Evolutionary conservation across 1,139 yeast species (phyloP).

Genomic region (Geotrichum carabidarum): DNA sequence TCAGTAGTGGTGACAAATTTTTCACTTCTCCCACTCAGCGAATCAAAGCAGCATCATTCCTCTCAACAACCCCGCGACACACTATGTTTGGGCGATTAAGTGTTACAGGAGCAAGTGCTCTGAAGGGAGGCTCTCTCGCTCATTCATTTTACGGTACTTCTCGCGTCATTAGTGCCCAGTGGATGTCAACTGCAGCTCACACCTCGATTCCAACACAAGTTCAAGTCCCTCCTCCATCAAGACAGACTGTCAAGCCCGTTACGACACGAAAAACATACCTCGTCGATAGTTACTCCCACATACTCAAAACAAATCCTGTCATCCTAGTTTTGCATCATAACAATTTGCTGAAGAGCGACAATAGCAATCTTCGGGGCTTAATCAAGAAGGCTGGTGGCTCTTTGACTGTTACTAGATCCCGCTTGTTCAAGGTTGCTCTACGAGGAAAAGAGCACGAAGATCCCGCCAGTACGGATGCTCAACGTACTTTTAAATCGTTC

Average conservation of each 20-base stretch:
- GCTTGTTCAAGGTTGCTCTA: slow-evolving; percentile 68
- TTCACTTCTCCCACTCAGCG: slow-evolving; percentile 6
- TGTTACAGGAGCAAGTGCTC: not conserved
- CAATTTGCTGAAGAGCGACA: slow-evolving; percentile 66
- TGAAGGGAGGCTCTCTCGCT: not conserved
- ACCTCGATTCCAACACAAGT: not conserved
- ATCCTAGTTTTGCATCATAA: slow-evolving; percentile 79
- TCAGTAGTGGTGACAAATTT: not conserved
- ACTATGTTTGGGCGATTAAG: slow-evolving; percentile 9
- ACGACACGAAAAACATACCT: slow-evolving; percentile 67
- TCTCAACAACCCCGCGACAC: not conserved
- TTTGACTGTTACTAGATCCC: slow-evolving; percentile 61
- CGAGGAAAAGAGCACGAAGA: slow-evolving; percentile 63
- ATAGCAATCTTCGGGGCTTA: slow-evolving; percentile 56
- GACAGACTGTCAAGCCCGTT: slow-evolving; percentile 20
- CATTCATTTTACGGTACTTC: not conserved
- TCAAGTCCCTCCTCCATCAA: slow-evolving; percentile 2
- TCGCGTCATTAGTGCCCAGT: not conserved
- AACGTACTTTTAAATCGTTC: slow-evolving; percentile 16
- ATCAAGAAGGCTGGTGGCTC: slow-evolving; percentile 60
- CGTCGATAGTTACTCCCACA: slow-evolving; percentile 67
- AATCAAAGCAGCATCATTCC: slow-evolving; percentile 5
- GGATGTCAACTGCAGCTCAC: slow-evolving; percentile 1
- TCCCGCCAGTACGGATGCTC: slow-evolving; percentile 64
- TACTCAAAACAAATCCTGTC: slow-evolving; percentile 63